These are phyloP conservation scores for Fusarium coffeatum DNA, from an alignment of 2,329 filamentous ascomycete species.

Conservation along the genomic window DNA sequence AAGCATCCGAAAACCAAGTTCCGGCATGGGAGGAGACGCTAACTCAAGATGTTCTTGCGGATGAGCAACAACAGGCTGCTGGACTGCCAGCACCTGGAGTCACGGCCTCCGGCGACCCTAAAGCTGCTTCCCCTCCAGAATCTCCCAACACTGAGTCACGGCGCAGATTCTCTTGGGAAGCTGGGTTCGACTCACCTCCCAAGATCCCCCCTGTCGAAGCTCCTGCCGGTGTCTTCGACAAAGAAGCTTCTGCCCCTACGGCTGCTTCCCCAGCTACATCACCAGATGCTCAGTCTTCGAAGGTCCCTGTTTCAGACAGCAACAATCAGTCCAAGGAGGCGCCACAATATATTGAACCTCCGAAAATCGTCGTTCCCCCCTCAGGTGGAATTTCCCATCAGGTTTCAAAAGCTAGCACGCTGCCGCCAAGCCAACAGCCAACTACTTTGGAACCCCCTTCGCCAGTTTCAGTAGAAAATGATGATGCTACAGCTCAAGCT, in stretches of 20 bases:
- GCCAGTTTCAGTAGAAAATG: conserved; percentile 55
- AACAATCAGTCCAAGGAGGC: conserved; percentile 30
- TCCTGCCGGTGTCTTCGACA: conserved; percentile 12
- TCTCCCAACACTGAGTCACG: conserved; percentile 31
- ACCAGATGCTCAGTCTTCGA: conserved; percentile 24
- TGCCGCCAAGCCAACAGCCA: conserved; percentile 37
- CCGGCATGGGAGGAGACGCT: conserved; percentile 14
- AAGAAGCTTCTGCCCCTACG: conserved; percentile 11
- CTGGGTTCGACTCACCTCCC: conserved; percentile 38
- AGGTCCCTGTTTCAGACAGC: conserved; percentile 23
- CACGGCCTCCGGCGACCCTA: conserved; percentile 6
- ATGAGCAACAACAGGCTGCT: neutral
- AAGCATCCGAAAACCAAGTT: conserved; percentile 5
- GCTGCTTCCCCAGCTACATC: conserved; percentile 27
- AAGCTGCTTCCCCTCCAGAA: conserved; percentile 11
- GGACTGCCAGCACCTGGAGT: conserved; percentile 1
- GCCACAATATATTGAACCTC: conserved; percentile 20
- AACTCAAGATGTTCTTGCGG: neutral
- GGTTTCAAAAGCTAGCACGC: conserved; percentile 39
- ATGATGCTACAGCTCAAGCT: conserved; percentile 43
- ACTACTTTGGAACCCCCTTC: conserved; percentile 55
- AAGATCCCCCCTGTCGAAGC: conserved; percentile 29
- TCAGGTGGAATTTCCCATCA: conserved; percentile 43
- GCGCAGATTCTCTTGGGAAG: conserved; percentile 56
- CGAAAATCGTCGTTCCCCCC: conserved; percentile 38